phyloP scores from a whole-genome alignment of 2,329 filamentous ascomycete genomes.

The Scedosporium boydii region DNA sequence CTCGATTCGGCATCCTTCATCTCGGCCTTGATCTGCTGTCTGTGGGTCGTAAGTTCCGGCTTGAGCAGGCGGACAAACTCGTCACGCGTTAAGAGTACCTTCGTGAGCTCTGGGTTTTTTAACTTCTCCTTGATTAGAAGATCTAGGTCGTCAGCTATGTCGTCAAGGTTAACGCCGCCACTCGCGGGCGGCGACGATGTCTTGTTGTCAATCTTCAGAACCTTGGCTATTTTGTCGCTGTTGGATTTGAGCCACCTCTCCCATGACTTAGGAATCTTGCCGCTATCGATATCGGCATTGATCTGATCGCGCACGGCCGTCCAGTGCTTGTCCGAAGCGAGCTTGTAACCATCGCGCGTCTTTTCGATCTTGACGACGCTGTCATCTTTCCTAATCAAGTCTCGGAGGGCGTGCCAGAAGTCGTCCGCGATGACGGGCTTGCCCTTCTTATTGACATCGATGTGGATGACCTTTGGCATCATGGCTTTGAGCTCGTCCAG shows the following conservation, averaged over 20 bases:
- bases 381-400: conserved; percentile 39
- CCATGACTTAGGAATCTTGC: conserved; percentile 30
- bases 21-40: conserved; percentile 29
- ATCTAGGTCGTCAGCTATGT: conserved; percentile 17
- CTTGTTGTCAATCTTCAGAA: conserved; percentile 23
- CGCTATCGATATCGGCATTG: conserved; percentile 20
- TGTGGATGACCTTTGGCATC: conserved; percentile 48
- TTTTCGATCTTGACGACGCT: conserved; percentile 37
- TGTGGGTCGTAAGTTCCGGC: conserved; percentile 26
- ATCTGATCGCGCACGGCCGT: conserved; percentile 32
- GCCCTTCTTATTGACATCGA: conserved; percentile 42
- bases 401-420: conserved; percentile 56
- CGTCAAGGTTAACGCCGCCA: conserved; percentile 21
- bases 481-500: conserved; percentile 34
- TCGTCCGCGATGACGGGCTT: conserved; percentile 44
- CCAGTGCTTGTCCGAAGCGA: conserved; percentile 38
- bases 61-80: conserved; percentile 37
- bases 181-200: conserved; percentile 18
- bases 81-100: conserved; percentile 32
- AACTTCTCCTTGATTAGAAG: background rate
- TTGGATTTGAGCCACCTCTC: conserved; percentile 43
- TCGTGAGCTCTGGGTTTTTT: conserved; percentile 16
- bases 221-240: conserved; percentile 24
- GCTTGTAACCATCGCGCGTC: conserved; percentile 23
- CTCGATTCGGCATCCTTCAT: conserved; percentile 26